Conservation (phyloP, 495 filamentous ascomycete species). For the Daldinia vernicosa region DNA sequence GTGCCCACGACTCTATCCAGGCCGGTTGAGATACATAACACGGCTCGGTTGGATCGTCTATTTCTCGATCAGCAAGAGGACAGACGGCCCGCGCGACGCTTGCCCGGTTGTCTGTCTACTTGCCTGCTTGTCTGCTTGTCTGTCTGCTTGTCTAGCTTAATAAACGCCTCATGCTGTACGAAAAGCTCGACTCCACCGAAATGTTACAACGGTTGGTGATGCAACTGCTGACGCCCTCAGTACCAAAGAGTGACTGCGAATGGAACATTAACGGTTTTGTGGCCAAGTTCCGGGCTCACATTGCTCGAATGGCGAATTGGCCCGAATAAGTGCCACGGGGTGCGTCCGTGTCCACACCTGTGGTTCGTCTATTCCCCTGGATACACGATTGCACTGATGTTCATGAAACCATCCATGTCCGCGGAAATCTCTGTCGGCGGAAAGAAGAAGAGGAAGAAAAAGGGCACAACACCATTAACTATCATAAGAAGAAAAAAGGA, state of each 20-base stretch:
- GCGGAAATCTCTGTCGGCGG: constrained; percentile 17
- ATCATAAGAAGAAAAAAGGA: constrained; percentile 11
- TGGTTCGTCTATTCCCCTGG: constrained; percentile 40
- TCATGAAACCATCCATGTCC: constrained; percentile 32
- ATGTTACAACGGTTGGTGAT: constrained; percentile 44
- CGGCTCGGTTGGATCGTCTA: constrained; percentile 34
- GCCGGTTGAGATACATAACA: constrained; percentile 36
- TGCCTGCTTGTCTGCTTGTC: too few relatives aligned
- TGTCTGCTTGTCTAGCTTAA: constrained; percentile 20
- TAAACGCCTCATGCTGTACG: constrained; percentile 23
- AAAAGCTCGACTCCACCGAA: constrained; percentile 36
- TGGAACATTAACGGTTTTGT: constrained; percentile 41
- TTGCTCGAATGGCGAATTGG: constrained; percentile 42
- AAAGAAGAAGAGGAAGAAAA: constrained; percentile 7
- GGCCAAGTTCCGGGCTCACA: constrained; percentile 41
- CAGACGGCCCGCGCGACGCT: constrained; percentile 31
- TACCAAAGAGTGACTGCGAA: constrained; percentile 36
- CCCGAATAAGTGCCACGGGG: constrained; percentile 42
- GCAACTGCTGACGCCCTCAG: constrained; percentile 43
- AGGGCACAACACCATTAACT: constrained; percentile 25
- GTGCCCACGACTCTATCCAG: constrained; percentile 28
- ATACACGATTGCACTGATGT: constrained; percentile 27
- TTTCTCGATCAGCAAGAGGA: constrained; percentile 24
- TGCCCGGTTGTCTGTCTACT: constrained; percentile 24
- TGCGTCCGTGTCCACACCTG: constrained; percentile 38